phyloP scores from a whole-genome alignment of 495 filamentous ascomycete genomes.

The Hypoxylon subgilvum region DNA sequence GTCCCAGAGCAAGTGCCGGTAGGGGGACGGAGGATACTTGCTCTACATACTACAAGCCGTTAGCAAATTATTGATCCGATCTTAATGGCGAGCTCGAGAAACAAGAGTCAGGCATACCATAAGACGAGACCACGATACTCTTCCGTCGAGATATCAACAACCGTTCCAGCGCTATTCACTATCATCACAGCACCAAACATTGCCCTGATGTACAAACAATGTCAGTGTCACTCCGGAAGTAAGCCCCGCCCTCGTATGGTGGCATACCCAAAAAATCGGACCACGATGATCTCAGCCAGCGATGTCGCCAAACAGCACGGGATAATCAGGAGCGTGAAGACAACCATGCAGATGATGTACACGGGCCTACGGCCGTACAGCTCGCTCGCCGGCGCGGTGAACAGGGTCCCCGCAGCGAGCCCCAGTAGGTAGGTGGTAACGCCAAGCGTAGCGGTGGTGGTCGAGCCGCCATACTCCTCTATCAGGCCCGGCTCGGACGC shows the following conservation, averaged over 20 bases:
- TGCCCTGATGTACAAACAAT: slow-evolving; percentile 54
- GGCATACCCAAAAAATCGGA: slow-evolving; percentile 72
- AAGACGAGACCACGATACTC: slow-evolving; percentile 74
- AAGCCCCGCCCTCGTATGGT: neutral
- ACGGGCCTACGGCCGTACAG: slow-evolving; percentile 78
- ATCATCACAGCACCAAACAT: slow-evolving; percentile 80
- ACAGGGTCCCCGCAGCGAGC: slow-evolving; percentile 71
- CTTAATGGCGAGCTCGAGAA: no score
- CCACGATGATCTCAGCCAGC: slow-evolving; percentile 67
- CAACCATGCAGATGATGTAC: slow-evolving; percentile 65
- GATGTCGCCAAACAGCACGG: slow-evolving; percentile 73
- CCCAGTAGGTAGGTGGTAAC: slow-evolving; percentile 81
- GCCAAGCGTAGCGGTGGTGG: slow-evolving; percentile 71
- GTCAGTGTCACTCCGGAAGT: slow-evolving; percentile 13
- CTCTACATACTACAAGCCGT: no score
- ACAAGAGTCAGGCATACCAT: no score
- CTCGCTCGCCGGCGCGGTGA: slow-evolving; percentile 77
- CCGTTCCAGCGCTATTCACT: slow-evolving; percentile 79
- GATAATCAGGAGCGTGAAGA: slow-evolving; percentile 71
- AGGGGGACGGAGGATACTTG: no score
- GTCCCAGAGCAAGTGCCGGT: no score
- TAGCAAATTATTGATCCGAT: no score
- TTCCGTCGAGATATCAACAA: slow-evolving; percentile 77
- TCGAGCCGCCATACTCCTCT: slow-evolving; percentile 64
- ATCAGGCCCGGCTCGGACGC: slow-evolving; percentile 70